A percentile compares a stretch with the other conserved stretches of the same genome.
phyloP scores from a whole-genome alignment of 441 rosid species.

The Syzygium malaccense region DNA sequence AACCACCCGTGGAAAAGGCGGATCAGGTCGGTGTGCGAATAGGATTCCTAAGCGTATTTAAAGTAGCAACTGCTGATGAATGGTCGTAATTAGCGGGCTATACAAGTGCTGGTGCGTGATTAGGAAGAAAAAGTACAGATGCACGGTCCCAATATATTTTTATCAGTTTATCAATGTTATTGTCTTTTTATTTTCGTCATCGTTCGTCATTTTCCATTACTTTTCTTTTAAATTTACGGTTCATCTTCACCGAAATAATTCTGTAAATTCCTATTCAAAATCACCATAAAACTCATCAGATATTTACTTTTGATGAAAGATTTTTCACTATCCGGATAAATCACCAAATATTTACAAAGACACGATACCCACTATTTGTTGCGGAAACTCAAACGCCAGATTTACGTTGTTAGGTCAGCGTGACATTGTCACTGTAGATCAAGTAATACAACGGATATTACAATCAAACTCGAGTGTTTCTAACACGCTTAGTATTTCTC shows the following conservation, averaged over 20 bases:
- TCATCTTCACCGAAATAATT: background rate
- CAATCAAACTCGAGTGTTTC: too few species aligned
- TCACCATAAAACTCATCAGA: background rate
- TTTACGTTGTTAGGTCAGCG: too few species aligned
- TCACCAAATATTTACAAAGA: background rate
- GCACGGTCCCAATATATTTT: background rate
- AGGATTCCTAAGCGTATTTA: background rate
- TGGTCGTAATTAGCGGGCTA: background rate
- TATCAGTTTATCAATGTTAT: background rate
- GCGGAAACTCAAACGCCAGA: too few species aligned
- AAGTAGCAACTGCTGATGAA: background rate
- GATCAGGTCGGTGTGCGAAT: background rate
- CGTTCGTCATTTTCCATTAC: background rate
- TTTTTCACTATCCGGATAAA: background rate
- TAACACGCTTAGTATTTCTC: fast-evolving
- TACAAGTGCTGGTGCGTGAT: background rate
- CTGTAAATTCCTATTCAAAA: background rate
- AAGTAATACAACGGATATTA: too few species aligned
- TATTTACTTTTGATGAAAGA: background rate
- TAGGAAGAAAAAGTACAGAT: background rate
- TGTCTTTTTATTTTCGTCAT: background rate
- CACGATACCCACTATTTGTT: background rate
- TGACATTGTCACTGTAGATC: too few species aligned
- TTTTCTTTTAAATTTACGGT: background rate
- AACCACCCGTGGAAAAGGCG: too few species aligned